Conservation (phyloP, 495 filamentous ascomycete genomes). For the Tuber melanosporum region DNA sequence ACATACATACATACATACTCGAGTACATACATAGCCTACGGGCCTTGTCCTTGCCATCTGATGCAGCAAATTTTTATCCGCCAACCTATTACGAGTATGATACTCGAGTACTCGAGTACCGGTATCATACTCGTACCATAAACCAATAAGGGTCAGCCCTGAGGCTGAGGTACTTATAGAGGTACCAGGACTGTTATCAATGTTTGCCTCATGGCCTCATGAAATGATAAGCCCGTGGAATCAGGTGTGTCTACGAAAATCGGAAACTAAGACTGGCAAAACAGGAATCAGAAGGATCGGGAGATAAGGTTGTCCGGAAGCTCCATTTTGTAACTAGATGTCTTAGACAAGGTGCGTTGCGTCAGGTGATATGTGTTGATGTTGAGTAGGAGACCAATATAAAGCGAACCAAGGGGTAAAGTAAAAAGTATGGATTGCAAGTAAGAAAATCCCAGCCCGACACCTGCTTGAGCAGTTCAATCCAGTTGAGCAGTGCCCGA, state of each 20-base stretch:
- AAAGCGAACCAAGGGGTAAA: too few relatives aligned
- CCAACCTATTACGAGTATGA: neutral
- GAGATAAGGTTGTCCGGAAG: too few relatives aligned
- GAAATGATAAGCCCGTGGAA: neutral
- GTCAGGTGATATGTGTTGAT: too few relatives aligned
- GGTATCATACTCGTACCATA: too few relatives aligned
- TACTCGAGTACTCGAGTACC: too few relatives aligned
- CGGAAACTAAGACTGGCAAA: too few relatives aligned
- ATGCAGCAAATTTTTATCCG: neutral
- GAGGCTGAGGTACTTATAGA: neutral
- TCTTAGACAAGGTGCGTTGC: too few relatives aligned
- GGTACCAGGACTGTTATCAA: neutral
- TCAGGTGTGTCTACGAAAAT: too few relatives aligned
- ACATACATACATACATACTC: neutral
- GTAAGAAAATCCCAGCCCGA: neutral
- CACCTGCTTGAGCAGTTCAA: neutral
- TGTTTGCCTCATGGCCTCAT: neutral
- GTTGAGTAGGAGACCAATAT: too few relatives aligned
- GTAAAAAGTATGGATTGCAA: too few relatives aligned
- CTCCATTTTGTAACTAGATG: too few relatives aligned
- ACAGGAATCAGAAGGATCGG: too few relatives aligned
- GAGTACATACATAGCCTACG: neutral
- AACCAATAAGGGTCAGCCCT: neutral
- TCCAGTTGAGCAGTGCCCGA: neutral
- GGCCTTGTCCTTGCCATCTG: neutral